Percentiles rank a stretch among this genome's conserved stretches.
These are phyloP conservation scores for Dictyostelium citrinum DNA, from an alignment of 78 protist species.

Conservation along the genomic window DNA sequence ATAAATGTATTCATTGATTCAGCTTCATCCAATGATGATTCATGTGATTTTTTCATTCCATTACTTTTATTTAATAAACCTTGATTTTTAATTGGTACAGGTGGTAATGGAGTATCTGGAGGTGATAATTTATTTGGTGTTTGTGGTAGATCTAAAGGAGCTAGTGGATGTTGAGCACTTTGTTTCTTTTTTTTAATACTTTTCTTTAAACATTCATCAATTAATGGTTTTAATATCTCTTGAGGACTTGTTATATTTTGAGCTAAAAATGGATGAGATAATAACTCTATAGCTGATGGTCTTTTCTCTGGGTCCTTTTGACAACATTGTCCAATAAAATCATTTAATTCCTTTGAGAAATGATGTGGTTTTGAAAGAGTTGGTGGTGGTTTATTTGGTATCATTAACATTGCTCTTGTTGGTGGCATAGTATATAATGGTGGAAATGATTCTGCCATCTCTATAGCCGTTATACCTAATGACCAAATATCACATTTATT, in stretches of 20 bases:
- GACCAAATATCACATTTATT: conserved; percentile 79
- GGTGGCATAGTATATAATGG: conserved; percentile 55
- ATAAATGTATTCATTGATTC: conserved; percentile 23
- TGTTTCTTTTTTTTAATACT: conserved; percentile 11
- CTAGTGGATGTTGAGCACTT: background rate
- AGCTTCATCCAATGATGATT: background rate
- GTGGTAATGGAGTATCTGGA: background rate
- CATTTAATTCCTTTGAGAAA: conserved; percentile 74
- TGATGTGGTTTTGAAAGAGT: conserved; percentile 49
- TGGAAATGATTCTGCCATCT: conserved; percentile 74
- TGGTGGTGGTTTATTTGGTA: conserved; percentile 86
- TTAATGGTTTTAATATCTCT: conserved; percentile 34
- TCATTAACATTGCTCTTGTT: conserved; percentile 77
- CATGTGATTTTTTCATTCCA: background rate
- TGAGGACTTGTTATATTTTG: background rate
- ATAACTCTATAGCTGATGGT: conserved; percentile 73
- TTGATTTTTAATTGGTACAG: background rate
- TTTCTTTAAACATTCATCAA: conserved; percentile 65
- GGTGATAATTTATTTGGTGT: background rate
- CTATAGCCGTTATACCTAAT: conserved; percentile 68
- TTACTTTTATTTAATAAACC: background rate
- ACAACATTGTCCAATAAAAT: conserved; percentile 83
- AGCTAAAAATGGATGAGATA: conserved; percentile 36
- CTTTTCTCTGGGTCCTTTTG: conserved; percentile 85
- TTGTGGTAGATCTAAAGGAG: too few species aligned